Conservation (phyloP, 495 filamentous ascomycete genomes). For the Daldinia bambusicola region DNA sequence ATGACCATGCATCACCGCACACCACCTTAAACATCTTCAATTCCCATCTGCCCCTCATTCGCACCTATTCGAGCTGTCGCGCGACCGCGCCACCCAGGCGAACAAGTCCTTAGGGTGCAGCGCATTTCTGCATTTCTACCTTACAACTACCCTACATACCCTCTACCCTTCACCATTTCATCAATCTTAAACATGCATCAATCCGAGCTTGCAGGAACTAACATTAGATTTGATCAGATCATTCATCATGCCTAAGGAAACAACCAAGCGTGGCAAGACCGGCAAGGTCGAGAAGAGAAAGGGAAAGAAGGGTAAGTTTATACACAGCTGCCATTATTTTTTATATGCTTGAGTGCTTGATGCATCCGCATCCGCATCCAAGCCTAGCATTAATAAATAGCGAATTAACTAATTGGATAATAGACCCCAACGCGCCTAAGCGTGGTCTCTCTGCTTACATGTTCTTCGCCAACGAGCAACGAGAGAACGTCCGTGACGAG, state of each 20-base stretch:
- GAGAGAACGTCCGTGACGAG: conserved; percentile 96
- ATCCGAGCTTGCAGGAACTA: conserved; percentile 29
- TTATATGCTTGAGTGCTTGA: conserved; percentile 6
- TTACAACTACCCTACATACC: neutral
- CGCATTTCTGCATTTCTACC: too few species aligned
- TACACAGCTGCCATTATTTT: neutral
- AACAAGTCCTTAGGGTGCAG: neutral
- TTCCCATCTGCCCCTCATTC: conserved; percentile 40
- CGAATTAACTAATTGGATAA: conserved; percentile 29
- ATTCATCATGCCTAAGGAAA: conserved; percentile 60
- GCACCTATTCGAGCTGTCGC: conserved; percentile 25
- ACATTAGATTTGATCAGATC: conserved; percentile 14
- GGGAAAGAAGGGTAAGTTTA: conserved; percentile 61
- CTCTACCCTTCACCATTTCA: neutral
- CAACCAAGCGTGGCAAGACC: conserved; percentile 56
- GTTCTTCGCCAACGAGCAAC: conserved; percentile 99
- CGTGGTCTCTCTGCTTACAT: conserved; percentile 99
- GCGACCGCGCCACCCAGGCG: conserved; percentile 8
- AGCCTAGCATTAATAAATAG: neutral
- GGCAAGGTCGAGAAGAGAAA: conserved; percentile 58
- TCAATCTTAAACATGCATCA: neutral
- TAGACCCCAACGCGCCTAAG: conserved; percentile 99
- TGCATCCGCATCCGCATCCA: neutral
- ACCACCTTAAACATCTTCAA: conserved; percentile 22
- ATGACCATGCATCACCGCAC: conserved; percentile 36